A percentile compares a stretch with the other conserved stretches of the same genome.
Evolutionary conservation across 495 filamentous ascomycete species (phyloP).

Genomic region (Talaromyces liani): DNA sequence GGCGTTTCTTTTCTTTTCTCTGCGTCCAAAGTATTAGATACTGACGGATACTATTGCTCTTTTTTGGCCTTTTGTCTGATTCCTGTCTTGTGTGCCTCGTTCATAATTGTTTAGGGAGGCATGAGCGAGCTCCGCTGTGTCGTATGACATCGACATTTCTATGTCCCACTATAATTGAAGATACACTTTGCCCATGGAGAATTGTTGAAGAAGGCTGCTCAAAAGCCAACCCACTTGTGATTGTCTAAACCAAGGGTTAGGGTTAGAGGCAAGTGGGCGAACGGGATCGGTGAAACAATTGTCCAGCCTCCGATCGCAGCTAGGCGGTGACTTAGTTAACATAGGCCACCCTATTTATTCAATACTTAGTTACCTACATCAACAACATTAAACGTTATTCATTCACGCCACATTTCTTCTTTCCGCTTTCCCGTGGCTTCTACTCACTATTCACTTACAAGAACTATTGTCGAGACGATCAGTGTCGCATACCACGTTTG

Average conservation of each 20-base stretch:
- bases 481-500: neutral
- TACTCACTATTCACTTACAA: neutral
- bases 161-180: neutral
- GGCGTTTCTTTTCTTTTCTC: conserved; percentile 30
- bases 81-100: neutral
- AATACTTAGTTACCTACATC: neutral
- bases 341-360: neutral
- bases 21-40: conserved; percentile 25
- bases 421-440: neutral
- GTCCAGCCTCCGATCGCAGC: neutral
- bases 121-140: neutral
- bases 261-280: neutral
- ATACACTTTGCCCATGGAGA: neutral
- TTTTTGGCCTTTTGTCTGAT: conserved; percentile 7
- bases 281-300: neutral
- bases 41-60: conserved; percentile 25
- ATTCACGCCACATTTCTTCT: neutral
- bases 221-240: neutral
- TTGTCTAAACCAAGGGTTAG: neutral
- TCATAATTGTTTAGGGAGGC: neutral
- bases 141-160: neutral
- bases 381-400: neutral
- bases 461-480: neutral
- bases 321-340: neutral
- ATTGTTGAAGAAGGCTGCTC: neutral